Evolutionary conservation across 140 eudicot species (phyloP).

Genomic region (Flaveria floridana): DNA sequence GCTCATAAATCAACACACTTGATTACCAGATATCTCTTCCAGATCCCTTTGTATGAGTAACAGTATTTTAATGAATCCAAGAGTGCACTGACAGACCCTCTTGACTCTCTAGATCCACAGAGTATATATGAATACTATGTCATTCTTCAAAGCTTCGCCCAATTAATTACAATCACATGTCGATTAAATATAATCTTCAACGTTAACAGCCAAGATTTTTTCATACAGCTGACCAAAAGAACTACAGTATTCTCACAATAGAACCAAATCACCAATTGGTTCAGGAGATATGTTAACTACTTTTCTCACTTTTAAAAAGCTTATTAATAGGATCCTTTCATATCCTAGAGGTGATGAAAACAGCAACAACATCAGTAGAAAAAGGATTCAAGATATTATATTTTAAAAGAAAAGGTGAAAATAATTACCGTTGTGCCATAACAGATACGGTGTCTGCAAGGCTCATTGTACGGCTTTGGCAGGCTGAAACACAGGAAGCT

Average conservation of each 20-base stretch:
- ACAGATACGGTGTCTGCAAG: constrained; percentile 88
- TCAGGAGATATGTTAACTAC: not conserved
- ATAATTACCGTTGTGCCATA: constrained; percentile 78
- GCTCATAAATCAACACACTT: not conserved
- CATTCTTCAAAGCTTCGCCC: not conserved
- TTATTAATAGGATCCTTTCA: not conserved
- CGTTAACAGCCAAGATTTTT: not conserved
- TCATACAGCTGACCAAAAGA: constrained; percentile 5
- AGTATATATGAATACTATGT: not conserved
- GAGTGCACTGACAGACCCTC: not conserved
- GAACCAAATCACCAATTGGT: not conserved
- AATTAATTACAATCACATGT: constrained; percentile 1
- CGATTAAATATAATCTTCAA: not conserved
- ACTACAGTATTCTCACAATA: not conserved
- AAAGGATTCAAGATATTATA: constrained; percentile 1
- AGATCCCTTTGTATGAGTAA: not conserved
- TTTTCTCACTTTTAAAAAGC: constrained; percentile 6
- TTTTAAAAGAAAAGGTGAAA: not conserved
- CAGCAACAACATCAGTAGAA: constrained; percentile 15
- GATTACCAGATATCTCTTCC: constrained; percentile 1
- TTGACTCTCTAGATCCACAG: not conserved
- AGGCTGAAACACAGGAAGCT: constrained; percentile 96
- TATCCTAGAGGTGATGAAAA: not conserved
- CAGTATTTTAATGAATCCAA: not conserved
- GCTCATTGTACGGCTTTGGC: constrained; percentile 85